Evolutionary conservation across 2,329 filamentous ascomycete genomes (phyloP).

Genomic region (Neocatenulostroma microsporum): DNA sequence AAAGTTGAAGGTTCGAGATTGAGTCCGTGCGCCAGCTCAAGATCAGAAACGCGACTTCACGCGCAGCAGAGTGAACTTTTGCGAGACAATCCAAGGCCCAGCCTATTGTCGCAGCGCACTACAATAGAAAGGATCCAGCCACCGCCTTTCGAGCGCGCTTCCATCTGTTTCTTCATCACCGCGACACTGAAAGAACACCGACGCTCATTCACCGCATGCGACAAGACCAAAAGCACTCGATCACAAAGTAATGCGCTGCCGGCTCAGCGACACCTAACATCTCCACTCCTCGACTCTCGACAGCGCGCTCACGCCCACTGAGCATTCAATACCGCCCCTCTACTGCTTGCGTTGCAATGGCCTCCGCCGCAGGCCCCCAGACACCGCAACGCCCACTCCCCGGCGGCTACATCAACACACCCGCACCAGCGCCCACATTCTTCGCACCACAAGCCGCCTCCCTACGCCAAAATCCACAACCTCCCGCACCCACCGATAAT

Average conservation of each 20-base stretch:
- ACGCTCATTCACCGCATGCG: conserved; percentile 2
- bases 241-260: conserved; percentile 14
- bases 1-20: background rate
- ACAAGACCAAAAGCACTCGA: no score
- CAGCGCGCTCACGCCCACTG: conserved; percentile 2
- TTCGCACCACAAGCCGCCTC: conserved; percentile 26
- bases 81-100: no score
- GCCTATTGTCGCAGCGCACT: conserved; percentile 2
- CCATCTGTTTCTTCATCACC: background rate
- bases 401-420: conserved; percentile 69
- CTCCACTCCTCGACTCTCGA: no score
- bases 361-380: conserved; percentile 19
- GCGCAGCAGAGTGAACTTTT: no score
- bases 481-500: conserved; percentile 6
- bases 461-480: conserved; percentile 21
- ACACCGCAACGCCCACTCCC: conserved; percentile 67
- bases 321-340: no score
- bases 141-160: background rate
- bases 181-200: no score
- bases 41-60: conserved; percentile 4
- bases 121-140: background rate
- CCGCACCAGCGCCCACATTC: conserved; percentile 44
- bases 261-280: conserved; percentile 9
- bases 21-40: background rate
- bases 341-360: no score